phyloP scores from a whole-genome alignment of 192 early-diverging fungal species.

The Coemansia sp. region DNA sequence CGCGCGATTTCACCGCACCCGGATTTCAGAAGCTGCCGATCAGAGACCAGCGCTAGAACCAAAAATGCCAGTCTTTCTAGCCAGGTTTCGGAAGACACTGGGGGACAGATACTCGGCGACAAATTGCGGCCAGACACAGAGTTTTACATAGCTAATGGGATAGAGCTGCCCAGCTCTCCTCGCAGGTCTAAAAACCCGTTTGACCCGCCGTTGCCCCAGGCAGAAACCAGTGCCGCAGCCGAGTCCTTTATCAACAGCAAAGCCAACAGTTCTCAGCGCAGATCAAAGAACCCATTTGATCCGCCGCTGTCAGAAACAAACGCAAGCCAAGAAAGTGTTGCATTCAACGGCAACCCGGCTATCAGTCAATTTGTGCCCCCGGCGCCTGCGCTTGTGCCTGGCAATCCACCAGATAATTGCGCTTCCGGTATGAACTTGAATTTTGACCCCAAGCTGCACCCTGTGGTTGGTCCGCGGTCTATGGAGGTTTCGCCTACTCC shows the following conservation, averaged over 20 bases:
- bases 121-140: constrained; percentile 20
- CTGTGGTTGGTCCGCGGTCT: constrained; percentile 29
- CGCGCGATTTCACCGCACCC: constrained; percentile 32
- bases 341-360: neutral
- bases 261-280: neutral
- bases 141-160: neutral
- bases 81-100: neutral
- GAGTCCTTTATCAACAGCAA: neutral
- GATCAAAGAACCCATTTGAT: constrained; percentile 7
- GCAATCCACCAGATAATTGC: neutral
- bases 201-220: neutral
- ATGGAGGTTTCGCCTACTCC: constrained; percentile 32
- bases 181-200: constrained; percentile 2
- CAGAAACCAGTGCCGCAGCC: neutral
- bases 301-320: neutral
- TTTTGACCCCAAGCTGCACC: constrained; percentile 39
- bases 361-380: neutral
- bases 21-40: constrained; percentile 10
- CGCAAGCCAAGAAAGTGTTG: neutral
- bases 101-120: constrained; percentile 24
- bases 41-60: neutral
- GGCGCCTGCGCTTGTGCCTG: neutral
- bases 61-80: neutral
- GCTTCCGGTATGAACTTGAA: neutral
- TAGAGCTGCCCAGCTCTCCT: neutral